Evolutionary conservation across 257 asterid genomes (phyloP).

Genomic region (Oldenlandia corymbosa): DNA sequence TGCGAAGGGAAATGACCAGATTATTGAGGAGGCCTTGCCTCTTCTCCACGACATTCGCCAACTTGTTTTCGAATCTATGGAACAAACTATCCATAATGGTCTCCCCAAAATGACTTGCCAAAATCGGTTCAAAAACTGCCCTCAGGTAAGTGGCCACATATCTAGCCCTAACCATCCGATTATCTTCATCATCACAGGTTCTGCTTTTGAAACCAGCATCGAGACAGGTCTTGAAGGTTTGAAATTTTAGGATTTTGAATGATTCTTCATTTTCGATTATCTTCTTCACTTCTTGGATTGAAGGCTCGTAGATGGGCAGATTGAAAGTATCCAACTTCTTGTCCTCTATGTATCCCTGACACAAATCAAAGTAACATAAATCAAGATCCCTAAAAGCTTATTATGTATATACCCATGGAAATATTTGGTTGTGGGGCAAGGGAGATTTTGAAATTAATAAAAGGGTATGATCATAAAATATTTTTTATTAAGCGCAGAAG

Average conservation of each 20-base stretch:
- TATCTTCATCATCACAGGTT: neutral
- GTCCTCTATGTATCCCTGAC: neutral
- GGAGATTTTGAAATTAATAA: no score
- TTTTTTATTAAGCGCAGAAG: no score
- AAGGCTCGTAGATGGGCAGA: neutral
- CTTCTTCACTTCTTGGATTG: neutral
- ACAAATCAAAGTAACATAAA: no score
- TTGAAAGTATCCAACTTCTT: conserved; percentile 1
- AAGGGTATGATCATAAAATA: no score
- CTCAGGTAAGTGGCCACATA: neutral
- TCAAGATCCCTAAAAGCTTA: no score
- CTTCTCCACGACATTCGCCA: no score
- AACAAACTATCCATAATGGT: no score
- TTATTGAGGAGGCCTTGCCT: no score
- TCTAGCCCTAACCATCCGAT: neutral
- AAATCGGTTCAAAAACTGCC: neutral
- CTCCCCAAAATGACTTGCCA: neutral
- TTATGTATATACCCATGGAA: no score
- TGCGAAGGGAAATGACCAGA: no score
- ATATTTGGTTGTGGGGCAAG: no score
- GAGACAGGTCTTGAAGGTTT: neutral
- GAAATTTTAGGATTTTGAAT: neutral
- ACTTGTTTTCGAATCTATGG: no score
- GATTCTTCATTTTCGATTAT: neutral
- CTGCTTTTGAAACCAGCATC: neutral